Conservation (phyloP, 1,284 basidiomycete genomes). For the Ustilago esculenta region DNA sequence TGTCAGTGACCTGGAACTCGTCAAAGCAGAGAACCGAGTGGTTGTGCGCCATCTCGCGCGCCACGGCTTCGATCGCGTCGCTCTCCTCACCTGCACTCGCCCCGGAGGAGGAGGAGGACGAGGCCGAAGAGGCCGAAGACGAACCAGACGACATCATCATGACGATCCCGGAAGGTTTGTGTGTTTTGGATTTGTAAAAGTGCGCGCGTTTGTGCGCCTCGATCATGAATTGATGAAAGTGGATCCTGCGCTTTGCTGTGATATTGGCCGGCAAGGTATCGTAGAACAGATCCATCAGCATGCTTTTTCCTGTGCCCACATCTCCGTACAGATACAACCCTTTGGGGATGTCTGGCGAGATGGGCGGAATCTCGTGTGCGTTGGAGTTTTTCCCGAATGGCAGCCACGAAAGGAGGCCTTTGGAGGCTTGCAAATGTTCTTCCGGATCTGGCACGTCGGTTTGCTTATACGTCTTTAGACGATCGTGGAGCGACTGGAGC, state of each 20-base stretch:
- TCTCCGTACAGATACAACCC: conserved; percentile 97
- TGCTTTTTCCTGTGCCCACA: conserved; percentile 90
- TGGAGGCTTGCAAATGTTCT: conserved; percentile 35
- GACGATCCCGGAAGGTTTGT: conserved; percentile 64
- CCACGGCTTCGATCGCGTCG: conserved; percentile 88
- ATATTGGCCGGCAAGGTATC: conserved; percentile 83
- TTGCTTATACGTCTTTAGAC: conserved; percentile 74
- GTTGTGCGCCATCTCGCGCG: conserved; percentile 82
- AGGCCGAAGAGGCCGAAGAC: conserved; percentile 11
- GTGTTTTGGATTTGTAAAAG: conserved; percentile 69
- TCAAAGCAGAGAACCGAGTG: conserved; percentile 86
- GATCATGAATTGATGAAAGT: conserved; percentile 93
- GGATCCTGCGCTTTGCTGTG: conserved; percentile 81
- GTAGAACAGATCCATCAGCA: conserved; percentile 98
- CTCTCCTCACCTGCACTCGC: conserved; percentile 68
- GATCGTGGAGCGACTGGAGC: conserved; percentile 81
- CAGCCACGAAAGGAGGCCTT: conserved; percentile 44
- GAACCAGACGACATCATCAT: conserved; percentile 47
- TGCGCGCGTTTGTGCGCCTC: conserved; percentile 95
- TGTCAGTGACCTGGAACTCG: conserved; percentile 99
- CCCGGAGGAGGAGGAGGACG: conserved; percentile 3
- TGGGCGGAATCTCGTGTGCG: conserved; percentile 33
- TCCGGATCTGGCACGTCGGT: conserved; percentile 50
- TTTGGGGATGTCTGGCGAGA: conserved; percentile 75
- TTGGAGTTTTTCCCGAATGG: conserved; percentile 31